A percentile compares a stretch with the other conserved stretches of the same genome.
Conservation (phyloP, 345 rosid genomes). For the Geranium brycei region DNA sequence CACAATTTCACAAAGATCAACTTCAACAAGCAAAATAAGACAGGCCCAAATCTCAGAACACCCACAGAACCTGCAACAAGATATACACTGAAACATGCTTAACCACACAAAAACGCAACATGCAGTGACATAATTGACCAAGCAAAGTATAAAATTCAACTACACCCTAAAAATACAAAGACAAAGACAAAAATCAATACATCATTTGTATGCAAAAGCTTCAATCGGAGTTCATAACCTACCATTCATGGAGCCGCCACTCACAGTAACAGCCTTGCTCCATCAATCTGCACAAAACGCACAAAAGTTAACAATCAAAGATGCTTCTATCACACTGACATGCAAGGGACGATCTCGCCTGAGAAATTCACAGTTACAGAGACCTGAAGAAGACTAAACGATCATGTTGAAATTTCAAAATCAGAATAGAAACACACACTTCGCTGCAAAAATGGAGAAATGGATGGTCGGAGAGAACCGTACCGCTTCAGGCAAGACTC, state of each 20-base stretch:
- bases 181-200: not conserved
- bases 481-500: not conserved
- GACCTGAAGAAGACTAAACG: too few species aligned
- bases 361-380: too few species aligned
- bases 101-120: not conserved
- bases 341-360: too few species aligned
- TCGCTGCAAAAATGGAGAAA: too few species aligned
- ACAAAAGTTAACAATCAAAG: too few species aligned
- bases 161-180: not conserved
- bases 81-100: not conserved
- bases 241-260: conserved; percentile 11
- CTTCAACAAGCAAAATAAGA: not conserved
- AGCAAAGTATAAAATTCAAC: not conserved
- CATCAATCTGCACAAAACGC: too few species aligned
- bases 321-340: too few species aligned
- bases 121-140: not conserved
- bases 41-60: too few species aligned
- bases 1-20: not conserved
- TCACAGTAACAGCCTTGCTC: too few species aligned
- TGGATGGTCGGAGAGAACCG: too few species aligned
- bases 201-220: conserved; percentile 11
- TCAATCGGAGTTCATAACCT: not conserved
- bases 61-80: not conserved
- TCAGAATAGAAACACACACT: too few species aligned
- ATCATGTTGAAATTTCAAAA: too few species aligned